Evolutionary conservation across 805 yeast genomes (phyloP).

Genomic region (Wickerhamiella sergipiensis): DNA sequence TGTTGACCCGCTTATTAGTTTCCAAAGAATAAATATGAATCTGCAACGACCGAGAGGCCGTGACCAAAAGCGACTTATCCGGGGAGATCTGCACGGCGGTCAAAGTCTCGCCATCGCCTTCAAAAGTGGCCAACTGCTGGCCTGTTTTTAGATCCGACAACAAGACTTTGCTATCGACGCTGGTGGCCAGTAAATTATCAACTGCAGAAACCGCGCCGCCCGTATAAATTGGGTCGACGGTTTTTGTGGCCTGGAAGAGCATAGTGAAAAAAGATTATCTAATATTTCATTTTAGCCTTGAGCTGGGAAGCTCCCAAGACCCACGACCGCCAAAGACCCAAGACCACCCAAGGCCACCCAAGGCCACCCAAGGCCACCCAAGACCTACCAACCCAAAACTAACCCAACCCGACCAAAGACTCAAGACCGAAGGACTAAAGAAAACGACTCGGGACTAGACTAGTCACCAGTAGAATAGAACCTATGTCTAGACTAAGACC

Average conservation of each 20-base stretch:
- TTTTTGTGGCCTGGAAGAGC: slow-evolving; percentile 14
- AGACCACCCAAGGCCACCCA: too few relatives aligned
- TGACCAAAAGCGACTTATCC: slow-evolving; percentile 55
- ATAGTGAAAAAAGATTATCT: slow-evolving; percentile 4
- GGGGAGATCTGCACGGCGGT: slow-evolving; percentile 68
- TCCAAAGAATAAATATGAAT: slow-evolving; percentile 43
- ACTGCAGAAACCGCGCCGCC: slow-evolving; percentile 71
- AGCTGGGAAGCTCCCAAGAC: too few relatives aligned
- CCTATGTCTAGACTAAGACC: too few relatives aligned
- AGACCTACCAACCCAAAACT: too few relatives aligned
- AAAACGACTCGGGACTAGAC: too few relatives aligned
- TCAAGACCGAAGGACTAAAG: too few relatives aligned
- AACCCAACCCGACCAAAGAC: too few relatives aligned
- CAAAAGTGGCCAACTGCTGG: slow-evolving; percentile 42
- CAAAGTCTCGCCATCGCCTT: slow-evolving; percentile 74
- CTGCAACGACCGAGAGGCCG: slow-evolving; percentile 73
- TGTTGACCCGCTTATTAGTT: slow-evolving; percentile 3
- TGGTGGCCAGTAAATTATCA: slow-evolving; percentile 58
- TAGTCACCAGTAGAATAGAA: too few relatives aligned
- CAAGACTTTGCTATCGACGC: slow-evolving; percentile 63
- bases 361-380: too few relatives aligned
- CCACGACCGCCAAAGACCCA: too few relatives aligned
- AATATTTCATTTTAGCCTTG: neutral
- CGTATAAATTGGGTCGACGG: slow-evolving; percentile 66
- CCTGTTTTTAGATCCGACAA: slow-evolving; percentile 52